These are phyloP conservation scores for Saccharum spontaneum DNA, from an alignment of 176 grass and related monocot species.

Conservation along the genomic window DNA sequence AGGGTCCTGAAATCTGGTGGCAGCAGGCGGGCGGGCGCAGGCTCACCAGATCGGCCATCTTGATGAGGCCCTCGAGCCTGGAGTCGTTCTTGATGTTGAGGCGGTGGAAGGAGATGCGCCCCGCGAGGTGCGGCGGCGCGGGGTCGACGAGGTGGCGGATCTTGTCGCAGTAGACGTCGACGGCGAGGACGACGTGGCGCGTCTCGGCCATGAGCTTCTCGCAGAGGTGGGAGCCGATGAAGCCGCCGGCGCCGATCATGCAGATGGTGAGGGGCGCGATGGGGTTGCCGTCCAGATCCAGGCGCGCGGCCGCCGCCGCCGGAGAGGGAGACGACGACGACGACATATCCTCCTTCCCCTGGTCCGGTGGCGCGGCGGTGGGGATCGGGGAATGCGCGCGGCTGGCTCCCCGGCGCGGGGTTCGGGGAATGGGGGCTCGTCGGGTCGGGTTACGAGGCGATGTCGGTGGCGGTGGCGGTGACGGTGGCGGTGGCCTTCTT, in stretches of 20 bases:
- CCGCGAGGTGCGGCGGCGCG: slow-evolving; percentile 45
- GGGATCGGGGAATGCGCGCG: slow-evolving; percentile 32
- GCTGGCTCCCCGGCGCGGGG: background rate
- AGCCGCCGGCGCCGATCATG: slow-evolving; percentile 91
- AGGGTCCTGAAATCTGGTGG: background rate
- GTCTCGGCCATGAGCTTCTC: slow-evolving; percentile 98
- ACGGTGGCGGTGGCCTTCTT: background rate
- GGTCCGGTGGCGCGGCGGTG: background rate
- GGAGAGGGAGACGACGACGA: slow-evolving; percentile 11
- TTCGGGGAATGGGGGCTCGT: background rate
- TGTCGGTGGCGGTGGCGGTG: slow-evolving; percentile 33
- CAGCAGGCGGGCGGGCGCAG: background rate
- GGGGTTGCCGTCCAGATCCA: slow-evolving; percentile 89
- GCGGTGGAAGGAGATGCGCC: slow-evolving; percentile 90
- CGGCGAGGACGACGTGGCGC: slow-evolving; percentile 58
- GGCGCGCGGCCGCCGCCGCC: slow-evolving; percentile 19
- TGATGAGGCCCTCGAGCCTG: slow-evolving; percentile 88
- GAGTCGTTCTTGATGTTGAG: slow-evolving; percentile 98
- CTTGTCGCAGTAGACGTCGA: slow-evolving; percentile 99
- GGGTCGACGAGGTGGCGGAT: slow-evolving; percentile 94
- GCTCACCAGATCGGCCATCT: slow-evolving; percentile 87
- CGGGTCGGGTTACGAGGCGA: background rate
- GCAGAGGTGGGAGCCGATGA: slow-evolving; percentile 98
- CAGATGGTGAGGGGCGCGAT: slow-evolving; percentile 77
- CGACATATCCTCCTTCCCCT: slow-evolving; percentile 22